Base-by-base conservation (phyloP, 768 basidiomycete species). In the Podaxis pistillaris region DNA sequence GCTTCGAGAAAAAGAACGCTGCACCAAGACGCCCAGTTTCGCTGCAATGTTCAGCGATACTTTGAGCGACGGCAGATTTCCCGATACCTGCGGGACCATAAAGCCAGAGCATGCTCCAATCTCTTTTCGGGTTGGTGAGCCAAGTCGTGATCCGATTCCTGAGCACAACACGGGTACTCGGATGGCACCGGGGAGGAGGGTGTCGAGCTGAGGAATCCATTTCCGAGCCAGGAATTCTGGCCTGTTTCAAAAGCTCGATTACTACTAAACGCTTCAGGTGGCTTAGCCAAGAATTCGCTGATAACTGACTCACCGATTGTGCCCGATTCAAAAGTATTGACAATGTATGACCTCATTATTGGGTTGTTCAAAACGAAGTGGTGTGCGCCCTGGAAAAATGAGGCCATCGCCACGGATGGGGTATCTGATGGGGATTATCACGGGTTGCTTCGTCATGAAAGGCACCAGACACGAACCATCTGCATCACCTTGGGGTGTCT, bases 51-150 rank as follows among this genome's bases (percentile, higher is more conserved):
- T 63, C 62, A 1, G 62, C 54, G 12, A 50, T 26, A 1, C 55
- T 54, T 22, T 56, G 55, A 5, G 47, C 46, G n/a, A 63, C 56
- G 5, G 62, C 62, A 2, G 62, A 56, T 33, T 63, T 63, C 37
- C 62, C 62, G 12, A 49, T 24, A n/a, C 55, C 62, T 15, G 55
- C 44, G 7, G 62, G 30, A 4, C 62, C 62, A 6, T 47, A 44
- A 3, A 63, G 22, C 26, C 44, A 63, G 15, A 54, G 26, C 22
- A 63, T 47, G 15, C 40, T 63, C 62, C 41, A 38, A 9, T 37
- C n/a, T 22, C 53, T 33, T 38, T 37, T 4, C 8, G 33, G 33
- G 13, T 50, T 28, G 36, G n/a, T 13, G 15, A 56, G 22, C 62
- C 62, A 63, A 24, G 26, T 36, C 12, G 28, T 15, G 11, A 63